Evolutionary conservation across 2,329 filamentous ascomycete genomes (phyloP).

Genomic region (Ascochyta pisi): DNA sequence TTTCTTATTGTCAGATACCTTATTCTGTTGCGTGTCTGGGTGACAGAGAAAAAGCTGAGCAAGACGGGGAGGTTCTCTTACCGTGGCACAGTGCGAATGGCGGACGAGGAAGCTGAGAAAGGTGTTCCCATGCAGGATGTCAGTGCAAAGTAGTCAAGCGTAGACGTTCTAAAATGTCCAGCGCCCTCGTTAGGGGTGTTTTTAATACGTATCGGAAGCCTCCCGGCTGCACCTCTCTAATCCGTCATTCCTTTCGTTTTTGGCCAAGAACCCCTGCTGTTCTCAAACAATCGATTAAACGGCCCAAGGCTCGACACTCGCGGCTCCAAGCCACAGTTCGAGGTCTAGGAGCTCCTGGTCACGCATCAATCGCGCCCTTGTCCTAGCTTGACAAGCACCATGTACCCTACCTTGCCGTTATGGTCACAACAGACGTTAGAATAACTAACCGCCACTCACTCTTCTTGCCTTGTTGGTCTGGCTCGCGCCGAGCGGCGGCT

Average conservation of each 20-base stretch:
- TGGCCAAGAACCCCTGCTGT: background rate
- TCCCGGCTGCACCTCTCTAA: background rate
- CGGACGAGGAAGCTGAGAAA: conserved; percentile 28
- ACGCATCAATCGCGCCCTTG: conserved; percentile 17
- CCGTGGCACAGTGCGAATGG: conserved; percentile 8
- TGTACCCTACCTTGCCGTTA: conserved; percentile 24
- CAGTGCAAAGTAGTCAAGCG: conserved; percentile 22
- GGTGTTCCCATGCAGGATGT: conserved; percentile 29
- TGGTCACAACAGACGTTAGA: conserved; percentile 6
- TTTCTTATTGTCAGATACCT: conserved; percentile 53
- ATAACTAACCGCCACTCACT: conserved; percentile 1
- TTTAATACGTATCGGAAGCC: conserved; percentile 7
- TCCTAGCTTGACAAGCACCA: conserved; percentile 8
- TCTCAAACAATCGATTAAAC: background rate
- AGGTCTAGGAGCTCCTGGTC: conserved; percentile 10
- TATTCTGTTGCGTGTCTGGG: conserved; percentile 48
- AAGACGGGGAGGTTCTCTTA: conserved; percentile 47
- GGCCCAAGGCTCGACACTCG: conserved; percentile 14
- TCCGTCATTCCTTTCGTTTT: background rate
- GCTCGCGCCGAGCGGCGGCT: conserved; percentile 6
- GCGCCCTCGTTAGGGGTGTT: background rate
- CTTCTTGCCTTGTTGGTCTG: background rate
- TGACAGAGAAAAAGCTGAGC: conserved; percentile 55
- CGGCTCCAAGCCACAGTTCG: conserved; percentile 17
- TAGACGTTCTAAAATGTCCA: background rate